Evolutionary conservation across 2,329 filamentous ascomycete species (phyloP).

Genomic region (Penicillium nordicum): DNA sequence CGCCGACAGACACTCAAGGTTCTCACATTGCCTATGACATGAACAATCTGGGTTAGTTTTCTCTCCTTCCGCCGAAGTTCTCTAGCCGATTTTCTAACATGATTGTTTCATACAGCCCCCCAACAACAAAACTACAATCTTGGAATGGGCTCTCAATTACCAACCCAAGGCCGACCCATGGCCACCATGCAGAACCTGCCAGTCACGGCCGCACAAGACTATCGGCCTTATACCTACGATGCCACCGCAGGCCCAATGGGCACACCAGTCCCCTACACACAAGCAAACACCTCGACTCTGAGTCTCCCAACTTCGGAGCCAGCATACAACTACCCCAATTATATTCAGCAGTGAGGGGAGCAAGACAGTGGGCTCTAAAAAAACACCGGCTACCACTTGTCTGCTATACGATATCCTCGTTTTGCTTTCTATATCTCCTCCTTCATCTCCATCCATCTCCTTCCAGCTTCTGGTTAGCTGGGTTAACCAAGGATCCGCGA

Average conservation of each 20-base stretch:
- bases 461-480: conserved; percentile 6
- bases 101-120: conserved; percentile 19
- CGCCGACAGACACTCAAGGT: conserved; percentile 31
- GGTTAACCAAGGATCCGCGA: conserved; percentile 12
- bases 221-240: conserved; percentile 33
- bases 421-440: conserved; percentile 7
- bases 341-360: conserved; percentile 26
- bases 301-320: conserved; percentile 34
- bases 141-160: conserved; percentile 28
- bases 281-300: conserved; percentile 35
- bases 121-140: conserved; percentile 31
- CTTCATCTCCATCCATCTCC: not conserved
- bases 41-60: conserved; percentile 27
- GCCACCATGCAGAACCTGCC: conserved; percentile 31
- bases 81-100: conserved; percentile 9
- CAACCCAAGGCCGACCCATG: conserved; percentile 27
- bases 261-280: conserved; percentile 29
- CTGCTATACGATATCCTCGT: not conserved
- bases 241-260: conserved; percentile 28
- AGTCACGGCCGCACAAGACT: conserved; percentile 35
- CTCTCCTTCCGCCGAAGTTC: too few relatives aligned
- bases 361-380: not conserved
- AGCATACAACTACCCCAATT: conserved; percentile 31
- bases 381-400: not conserved
- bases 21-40: conserved; percentile 29